Evolutionary conservation across 441 rosid genomes (phyloP), one percentile per base, ranked within the genome.

Genomic region (Isatis lusitanica): DNA sequence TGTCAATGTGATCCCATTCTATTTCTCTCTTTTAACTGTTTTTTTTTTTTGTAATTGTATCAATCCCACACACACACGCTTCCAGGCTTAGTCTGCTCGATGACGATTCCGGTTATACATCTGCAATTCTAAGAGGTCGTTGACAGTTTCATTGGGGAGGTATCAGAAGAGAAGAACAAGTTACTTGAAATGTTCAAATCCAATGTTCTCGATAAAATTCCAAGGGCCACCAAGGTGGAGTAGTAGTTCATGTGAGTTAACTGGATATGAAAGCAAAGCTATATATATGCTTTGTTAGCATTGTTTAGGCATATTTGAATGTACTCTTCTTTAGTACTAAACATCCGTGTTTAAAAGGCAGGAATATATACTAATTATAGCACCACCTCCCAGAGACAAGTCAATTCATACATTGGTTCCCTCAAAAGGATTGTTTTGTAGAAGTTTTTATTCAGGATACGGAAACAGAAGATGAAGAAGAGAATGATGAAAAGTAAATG

Each of bases 91-190:
- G 26, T 75, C 36, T 75, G 59, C 52, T 53, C 51, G 17, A 68
- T 75, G 74, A 62, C 70, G 5, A 44, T 62, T 52, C 79, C 79
- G 11, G 70, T 68, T 68, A 26, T 62, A 38, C 69, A 69, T 60
- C 36, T 36, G 44, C 70, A 18, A 36, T 63, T 46, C 55, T 43
- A 55, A 63, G 70, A 44, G 46, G 60, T 17, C 26, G 63, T 46
- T 38, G 74, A 69, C 60, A 28, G 26, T 63, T 53, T 69, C 44
- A 36, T 75, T 30, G 58, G 39, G 36, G 21, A 26, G 3, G 53
- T 44, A 53, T 42, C 59, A 7, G 52, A 69, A 74, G 50, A 60
- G 69, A 74, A 16, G 70, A 26, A 28, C 52, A 68, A 62, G 43
- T 13, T 75, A 24, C 9, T 53, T 53, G 74, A 28, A 12, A 59